These are phyloP conservation scores for Fusarium succisae DNA, from an alignment of 2,329 filamentous ascomycete species.

Conservation along the genomic window DNA sequence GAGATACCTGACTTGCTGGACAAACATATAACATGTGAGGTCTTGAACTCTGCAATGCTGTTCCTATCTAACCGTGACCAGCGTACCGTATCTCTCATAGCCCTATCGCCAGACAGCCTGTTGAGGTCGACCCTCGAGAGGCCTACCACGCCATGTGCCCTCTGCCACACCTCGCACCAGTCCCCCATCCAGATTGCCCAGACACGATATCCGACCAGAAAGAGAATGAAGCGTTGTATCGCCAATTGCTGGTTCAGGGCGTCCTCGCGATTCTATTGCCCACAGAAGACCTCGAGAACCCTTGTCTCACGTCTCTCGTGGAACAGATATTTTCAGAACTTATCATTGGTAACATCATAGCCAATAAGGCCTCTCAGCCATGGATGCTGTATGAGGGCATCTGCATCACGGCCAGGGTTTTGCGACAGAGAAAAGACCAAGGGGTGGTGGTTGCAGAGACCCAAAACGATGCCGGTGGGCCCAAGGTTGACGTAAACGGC, in stretches of 20 bases:
- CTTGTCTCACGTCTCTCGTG: constrained; percentile 83
- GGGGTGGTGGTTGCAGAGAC: constrained; percentile 24
- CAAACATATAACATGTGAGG: constrained; percentile 79
- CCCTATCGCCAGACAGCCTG: constrained; percentile 64
- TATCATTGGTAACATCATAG: constrained; percentile 83
- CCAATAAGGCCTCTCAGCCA: constrained; percentile 83
- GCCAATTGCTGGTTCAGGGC: constrained; percentile 86
- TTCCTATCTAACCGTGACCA: constrained; percentile 50
- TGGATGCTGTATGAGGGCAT: constrained; percentile 90
- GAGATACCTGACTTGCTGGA: constrained; percentile 86
- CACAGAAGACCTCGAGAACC: constrained; percentile 90
- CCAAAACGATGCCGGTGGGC: constrained; percentile 7
- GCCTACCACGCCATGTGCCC: constrained; percentile 88
- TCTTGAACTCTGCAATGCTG: background rate
- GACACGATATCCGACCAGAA: constrained; percentile 67
- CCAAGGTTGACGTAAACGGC: constrained; percentile 22
- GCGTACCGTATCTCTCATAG: constrained; percentile 77
- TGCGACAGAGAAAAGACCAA: constrained; percentile 44
- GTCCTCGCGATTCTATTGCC: constrained; percentile 85
- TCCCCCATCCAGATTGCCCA: constrained; percentile 67
- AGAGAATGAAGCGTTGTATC: constrained; percentile 83
- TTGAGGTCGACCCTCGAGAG: constrained; percentile 69
- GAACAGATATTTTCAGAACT: constrained; percentile 90
- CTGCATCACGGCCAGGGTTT: constrained; percentile 70
- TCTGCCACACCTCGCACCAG: constrained; percentile 80